Evolutionary conservation across 2,329 filamentous ascomycete species (phyloP), one percentile per base, ranked within the genome.

Genomic region (Ophiostoma ulmi): DNA sequence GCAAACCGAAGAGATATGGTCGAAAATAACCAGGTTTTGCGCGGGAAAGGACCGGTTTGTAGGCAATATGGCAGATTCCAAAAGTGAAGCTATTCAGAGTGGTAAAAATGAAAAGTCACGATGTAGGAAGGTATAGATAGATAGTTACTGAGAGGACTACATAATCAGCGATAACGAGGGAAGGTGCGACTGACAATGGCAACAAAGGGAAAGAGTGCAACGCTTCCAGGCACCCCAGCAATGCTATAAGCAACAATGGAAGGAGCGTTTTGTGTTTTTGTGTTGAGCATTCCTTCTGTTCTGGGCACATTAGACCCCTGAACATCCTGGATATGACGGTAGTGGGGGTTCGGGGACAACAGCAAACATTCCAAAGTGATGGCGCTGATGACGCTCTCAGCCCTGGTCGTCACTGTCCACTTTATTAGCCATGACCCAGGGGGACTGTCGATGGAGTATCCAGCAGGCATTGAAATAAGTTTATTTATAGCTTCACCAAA

Each of bases 61-160:
- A 31, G 58, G 11, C 26, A 17, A 26, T 20, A 14, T 26, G 52
- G 52, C 22, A 63, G 22, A 63, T 35, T 26, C 20, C 3, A 17
- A 63, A 63, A 63, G 58, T 63, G 58, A 63, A 26, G 58, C 58
- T 63, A 63, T 63, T 63, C 58, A 35, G 58, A 63, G 26, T 17
- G 5, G 14, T n/a, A 36, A 35, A 17, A 14, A 63, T 26, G 26
- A 35, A 36, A 35, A 63, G 5, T 63, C 52, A 22, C 58, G 26
- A 63, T 35, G 14, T 11, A 48, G 58, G 55, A 63, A 63, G 26
- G 58, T 13, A 22, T 13, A 17, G n/a, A 26, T 58, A 22, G 52
- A 58, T 22, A 55, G 48, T 10, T 58, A 17, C 52, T 2, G 11
- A 26, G 13, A 26, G 52, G 26, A 26, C 5, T 26, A 31, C 52